Conservation (phyloP, 306 rosid genomes). For the Casuarina glauca region DNA sequence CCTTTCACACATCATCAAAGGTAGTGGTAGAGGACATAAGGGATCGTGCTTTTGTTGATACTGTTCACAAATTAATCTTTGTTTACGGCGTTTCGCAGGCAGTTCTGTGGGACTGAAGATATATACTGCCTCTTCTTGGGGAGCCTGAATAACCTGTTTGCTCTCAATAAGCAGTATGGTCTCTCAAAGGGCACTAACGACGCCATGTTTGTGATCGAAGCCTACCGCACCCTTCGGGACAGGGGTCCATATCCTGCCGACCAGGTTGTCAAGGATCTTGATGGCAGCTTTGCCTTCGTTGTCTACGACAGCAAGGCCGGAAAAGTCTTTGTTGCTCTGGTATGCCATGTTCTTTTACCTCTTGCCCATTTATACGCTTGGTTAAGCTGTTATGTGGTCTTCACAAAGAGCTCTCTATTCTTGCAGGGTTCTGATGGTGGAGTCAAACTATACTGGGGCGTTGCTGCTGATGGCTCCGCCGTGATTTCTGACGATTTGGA, state of each 20-base stretch:
- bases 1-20: slow-evolving; percentile 57
- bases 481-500: slow-evolving; percentile 89
- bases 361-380: background rate
- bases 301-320: slow-evolving; percentile 90
- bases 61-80: too few species aligned
- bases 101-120: slow-evolving; percentile 87
- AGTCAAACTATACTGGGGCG: slow-evolving; percentile 88
- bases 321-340: slow-evolving; percentile 88
- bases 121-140: slow-evolving; percentile 86
- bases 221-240: slow-evolving; percentile 85
- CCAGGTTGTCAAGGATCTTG: slow-evolving; percentile 91
- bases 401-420: slow-evolving; percentile 4
- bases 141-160: slow-evolving; percentile 66
- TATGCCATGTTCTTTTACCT: slow-evolving; percentile 21
- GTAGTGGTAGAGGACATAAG: slow-evolving; percentile 26
- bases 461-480: slow-evolving; percentile 94
- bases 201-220: slow-evolving; percentile 91
- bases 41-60: too few species aligned
- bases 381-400: background rate
- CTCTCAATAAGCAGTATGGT: slow-evolving; percentile 75
- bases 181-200: slow-evolving; percentile 63
- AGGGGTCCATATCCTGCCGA: slow-evolving; percentile 98
- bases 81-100: slow-evolving; percentile 40
- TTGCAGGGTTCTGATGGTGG: slow-evolving; percentile 95
- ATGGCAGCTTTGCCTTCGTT: slow-evolving; percentile 95